Evolutionary conservation across 495 filamentous ascomycete species (phyloP), one percentile per base, ranked within the genome.

Genomic region (Pyrenula massariospora): DNA sequence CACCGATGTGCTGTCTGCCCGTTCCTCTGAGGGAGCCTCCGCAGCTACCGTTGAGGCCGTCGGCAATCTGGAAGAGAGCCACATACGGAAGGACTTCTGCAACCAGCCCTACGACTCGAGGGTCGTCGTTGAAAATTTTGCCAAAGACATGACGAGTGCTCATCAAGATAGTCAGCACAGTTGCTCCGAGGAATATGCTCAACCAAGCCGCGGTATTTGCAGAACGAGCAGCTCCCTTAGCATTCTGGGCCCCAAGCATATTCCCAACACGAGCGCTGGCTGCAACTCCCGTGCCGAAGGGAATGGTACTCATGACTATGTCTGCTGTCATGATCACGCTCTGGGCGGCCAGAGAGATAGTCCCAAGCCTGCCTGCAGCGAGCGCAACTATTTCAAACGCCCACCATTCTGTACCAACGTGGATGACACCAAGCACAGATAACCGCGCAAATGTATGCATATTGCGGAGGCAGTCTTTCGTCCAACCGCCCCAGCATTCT

Each of bases 371-470:
- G 10, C 91, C 91, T 2, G 91, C 91, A 1, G 85, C 90, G 0
- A 96, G 75, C 0, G 91, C 89, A n/a, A 95, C 90, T 56, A 96
- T 95, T 69, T 95, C 91, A 61, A 94, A 95, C 0, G 91, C 91
- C 90, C 91, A 95, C 91, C 91, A 95, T 70, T 96, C 90, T 0
- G 88, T 94, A 8, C 91, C 91, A 22, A 95, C 86, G 62, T 95
- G 91, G n/a, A 95, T 66, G 49, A 95, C 73, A 3, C 91, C 91
- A 0, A 95, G 69, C 31, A 84, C 62, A 5, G 91, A 88, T 3
- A 96, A 79, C 8, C 84, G 81, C 2, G 86, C 76, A 61, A 96
- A 96, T 0, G 84, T 85, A 25, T 82, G 69, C 20, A 86, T 72
- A 62, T 89, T 86, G 20, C 77, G 69, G 25, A 88, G 61, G 20